These are phyloP conservation scores for Xylona heveae DNA, from an alignment of 495 filamentous ascomycete genomes.

Conservation along the genomic window DNA sequence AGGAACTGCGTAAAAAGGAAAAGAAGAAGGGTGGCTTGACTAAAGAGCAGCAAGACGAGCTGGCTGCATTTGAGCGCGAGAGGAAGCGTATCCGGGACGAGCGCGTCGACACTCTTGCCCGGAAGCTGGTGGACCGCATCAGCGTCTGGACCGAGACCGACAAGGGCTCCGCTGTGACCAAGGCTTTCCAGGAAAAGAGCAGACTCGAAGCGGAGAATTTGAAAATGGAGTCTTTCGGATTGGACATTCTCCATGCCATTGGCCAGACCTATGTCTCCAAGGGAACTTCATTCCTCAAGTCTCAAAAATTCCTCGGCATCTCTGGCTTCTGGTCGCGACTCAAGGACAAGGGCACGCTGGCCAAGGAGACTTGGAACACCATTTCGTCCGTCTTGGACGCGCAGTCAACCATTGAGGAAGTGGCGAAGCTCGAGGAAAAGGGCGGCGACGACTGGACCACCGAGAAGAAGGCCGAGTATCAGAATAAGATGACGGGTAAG, in stretches of 20 bases:
- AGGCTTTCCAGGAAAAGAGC: slow-evolving; percentile 81
- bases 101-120: slow-evolving; percentile 60
- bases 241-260: slow-evolving; percentile 94
- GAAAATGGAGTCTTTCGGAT: slow-evolving; percentile 96
- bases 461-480: slow-evolving; percentile 92
- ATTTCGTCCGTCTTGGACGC: slow-evolving; percentile 95
- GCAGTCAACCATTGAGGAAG: slow-evolving; percentile 96
- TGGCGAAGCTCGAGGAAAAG: slow-evolving; percentile 87
- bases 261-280: slow-evolving; percentile 77
- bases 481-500: slow-evolving; percentile 88
- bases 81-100: slow-evolving; percentile 70
- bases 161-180: slow-evolving; percentile 63
- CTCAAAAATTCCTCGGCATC: slow-evolving; percentile 91
- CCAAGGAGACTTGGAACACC: slow-evolving; percentile 96
- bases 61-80: slow-evolving; percentile 74
- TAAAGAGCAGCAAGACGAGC: slow-evolving; percentile 78
- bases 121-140: slow-evolving; percentile 76
- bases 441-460: slow-evolving; percentile 98
- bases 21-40: slow-evolving; percentile 73
- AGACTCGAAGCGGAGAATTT: slow-evolving; percentile 90
- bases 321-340: slow-evolving; percentile 81
- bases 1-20: slow-evolving; percentile 55
- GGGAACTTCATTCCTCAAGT: slow-evolving; percentile 70
- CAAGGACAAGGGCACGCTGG: slow-evolving; percentile 90
- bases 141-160: slow-evolving; percentile 96